These are phyloP conservation scores for Oemleria cerasiformis DNA, from an alignment of 306 rosid species.

Conservation along the genomic window DNA sequence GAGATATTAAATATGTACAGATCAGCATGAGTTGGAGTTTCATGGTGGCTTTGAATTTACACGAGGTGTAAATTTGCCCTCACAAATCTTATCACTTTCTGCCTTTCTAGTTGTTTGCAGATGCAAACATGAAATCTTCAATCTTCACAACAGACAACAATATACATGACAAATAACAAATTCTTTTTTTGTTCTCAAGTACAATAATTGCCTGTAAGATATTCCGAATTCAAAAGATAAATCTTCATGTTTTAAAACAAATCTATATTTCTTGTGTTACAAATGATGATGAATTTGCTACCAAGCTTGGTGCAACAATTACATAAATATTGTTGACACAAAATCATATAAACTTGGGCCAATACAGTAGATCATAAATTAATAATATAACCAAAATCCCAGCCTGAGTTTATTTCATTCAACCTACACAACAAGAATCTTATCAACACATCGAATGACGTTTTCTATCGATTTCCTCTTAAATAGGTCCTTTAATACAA, in stretches of 20 bases:
- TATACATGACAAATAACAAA: neutral
- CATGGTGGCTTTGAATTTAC: neutral
- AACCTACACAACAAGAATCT: constrained; percentile 27
- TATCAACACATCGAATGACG: constrained; percentile 12
- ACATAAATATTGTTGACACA: constrained; percentile 34
- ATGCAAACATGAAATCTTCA: no score
- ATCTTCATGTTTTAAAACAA: constrained; percentile 4
- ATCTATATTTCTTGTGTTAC: constrained; percentile 6
- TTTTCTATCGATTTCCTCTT: constrained; percentile 16
- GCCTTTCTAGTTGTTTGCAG: neutral
- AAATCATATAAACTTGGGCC: constrained; percentile 23
- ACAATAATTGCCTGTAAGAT: neutral
- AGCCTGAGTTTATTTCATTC: constrained; percentile 22
- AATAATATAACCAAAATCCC: constrained; percentile 21
- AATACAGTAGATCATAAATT: constrained; percentile 18
- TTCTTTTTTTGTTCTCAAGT: neutral
- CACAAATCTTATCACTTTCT: neutral
- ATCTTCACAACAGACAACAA: neutral
- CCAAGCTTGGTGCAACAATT: constrained; percentile 18
- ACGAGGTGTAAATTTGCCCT: neutral
- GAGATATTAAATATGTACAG: neutral
- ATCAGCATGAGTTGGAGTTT: constrained; percentile 5
- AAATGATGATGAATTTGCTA: constrained; percentile 9
- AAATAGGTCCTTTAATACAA: constrained; percentile 30
- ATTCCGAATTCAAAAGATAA: neutral